Evolutionary conservation across 148 eudicot species (phyloP), one percentile per base, ranked within the genome.

Genomic region (Chenopodium formosanum): DNA sequence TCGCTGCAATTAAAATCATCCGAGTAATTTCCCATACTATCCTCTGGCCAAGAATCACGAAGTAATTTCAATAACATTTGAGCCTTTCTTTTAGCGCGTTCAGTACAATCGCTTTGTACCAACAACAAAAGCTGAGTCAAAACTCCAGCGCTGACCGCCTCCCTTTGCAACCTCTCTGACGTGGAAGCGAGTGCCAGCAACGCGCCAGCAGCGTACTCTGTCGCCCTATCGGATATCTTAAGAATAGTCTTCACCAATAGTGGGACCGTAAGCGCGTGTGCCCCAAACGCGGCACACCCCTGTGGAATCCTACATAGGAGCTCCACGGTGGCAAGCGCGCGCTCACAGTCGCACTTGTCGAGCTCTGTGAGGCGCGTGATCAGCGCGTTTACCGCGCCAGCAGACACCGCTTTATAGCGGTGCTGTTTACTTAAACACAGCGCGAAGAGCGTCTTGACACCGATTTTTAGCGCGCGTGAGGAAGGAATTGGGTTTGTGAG

Each of bases 201-300:
- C 48, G 95, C 89, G 14, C 98, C 98, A 37, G 95, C 92, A 0
- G 97, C 97, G 83, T 91, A 90, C 83, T 95, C 98, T 9, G 98
- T 95, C 50, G 98, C 97, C 2, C 97, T 86, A 4, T 91, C 95
- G 8, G 97, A 93, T 0, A 95, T 84, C 68, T 90, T 91, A 20
- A 93, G 76, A 0, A 93, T 86, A 0, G 84, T 87, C 75, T 86
- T 93, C 29, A 93, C 97, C 16, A 95, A 84, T 0, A 90, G 53
- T 7, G 92, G 95, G 3, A 90, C 92, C 7, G 94, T 87, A 65
- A 91, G 88, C 75, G 91, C 90, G 91, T 90, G 95, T 1, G 84
- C 82, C 0, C 86, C 94, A 34, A 95, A 89, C 67, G 94, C 93
- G 37, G 86, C 77, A 77, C 94, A 91, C 0, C 98, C 98, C 0